Percentiles rank a stretch among this genome's conserved stretches.
phyloP scores from a whole-genome alignment of 2,329 filamentous ascomycete species.

The Bertia moriformis region DNA sequence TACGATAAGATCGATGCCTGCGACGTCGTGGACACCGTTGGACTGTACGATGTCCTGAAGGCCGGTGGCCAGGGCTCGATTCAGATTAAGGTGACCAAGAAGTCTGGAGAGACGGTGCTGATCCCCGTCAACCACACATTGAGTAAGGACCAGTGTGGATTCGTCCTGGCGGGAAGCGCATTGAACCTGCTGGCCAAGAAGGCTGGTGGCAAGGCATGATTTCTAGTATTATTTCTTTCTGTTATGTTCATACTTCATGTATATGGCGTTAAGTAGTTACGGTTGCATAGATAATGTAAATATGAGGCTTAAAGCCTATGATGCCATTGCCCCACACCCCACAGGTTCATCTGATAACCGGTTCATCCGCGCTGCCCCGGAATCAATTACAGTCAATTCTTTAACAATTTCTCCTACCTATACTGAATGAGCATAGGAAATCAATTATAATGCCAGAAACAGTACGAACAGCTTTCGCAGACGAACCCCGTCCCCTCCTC shows the following conservation, averaged over 20 bases:
- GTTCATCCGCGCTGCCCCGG: too few species aligned
- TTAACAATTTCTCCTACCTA: too few species aligned
- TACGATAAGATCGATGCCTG: slow-evolving; percentile 49
- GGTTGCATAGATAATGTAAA: too few species aligned
- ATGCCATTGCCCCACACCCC: too few species aligned
- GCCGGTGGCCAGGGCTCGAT: slow-evolving; percentile 46
- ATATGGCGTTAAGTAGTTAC: too few species aligned
- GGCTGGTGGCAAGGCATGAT: slow-evolving; percentile 3
- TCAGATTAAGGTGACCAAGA: slow-evolving; percentile 32
- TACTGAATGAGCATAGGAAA: too few species aligned
- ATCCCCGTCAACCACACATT: slow-evolving; percentile 54
- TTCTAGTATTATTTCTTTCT: too few species aligned
- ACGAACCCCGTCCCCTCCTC: slow-evolving; percentile 8
- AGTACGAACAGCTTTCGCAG: not conserved
- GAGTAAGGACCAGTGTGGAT: slow-evolving; percentile 53
- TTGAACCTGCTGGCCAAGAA: slow-evolving; percentile 51
- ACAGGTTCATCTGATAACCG: too few species aligned
- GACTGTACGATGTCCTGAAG: slow-evolving; percentile 46
- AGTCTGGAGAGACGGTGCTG: slow-evolving; percentile 30
- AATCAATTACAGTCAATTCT: too few species aligned
- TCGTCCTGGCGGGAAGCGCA: slow-evolving; percentile 58
- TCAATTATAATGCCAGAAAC: not conserved
- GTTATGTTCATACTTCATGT: too few species aligned
- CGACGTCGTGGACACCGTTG: slow-evolving; percentile 49
- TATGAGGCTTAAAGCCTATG: too few species aligned